phyloP scores from a whole-genome alignment of 148 eudicot species.

The Rheum nobile region DNA sequence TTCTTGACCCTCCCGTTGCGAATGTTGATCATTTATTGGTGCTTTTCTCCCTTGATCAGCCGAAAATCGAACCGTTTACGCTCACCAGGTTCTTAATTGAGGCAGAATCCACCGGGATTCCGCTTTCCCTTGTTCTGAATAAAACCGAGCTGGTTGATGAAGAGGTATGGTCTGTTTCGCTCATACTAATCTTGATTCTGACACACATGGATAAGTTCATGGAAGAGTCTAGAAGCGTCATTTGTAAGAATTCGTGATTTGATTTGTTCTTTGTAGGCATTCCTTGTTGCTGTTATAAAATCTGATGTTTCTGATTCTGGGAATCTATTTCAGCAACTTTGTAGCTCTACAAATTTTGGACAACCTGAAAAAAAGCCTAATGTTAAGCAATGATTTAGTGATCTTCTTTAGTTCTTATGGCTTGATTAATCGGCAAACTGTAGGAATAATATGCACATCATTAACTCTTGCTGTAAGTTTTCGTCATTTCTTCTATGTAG shows the following conservation, averaged over 20 bases:
- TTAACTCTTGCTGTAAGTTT: background rate
- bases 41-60: conserved; percentile 71
- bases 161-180: conserved; percentile 32
- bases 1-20: conserved; percentile 83
- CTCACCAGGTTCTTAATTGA: conserved; percentile 85
- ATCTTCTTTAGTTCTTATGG: background rate
- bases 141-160: conserved; percentile 72
- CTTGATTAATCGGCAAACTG: background rate
- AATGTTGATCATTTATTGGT: conserved; percentile 83
- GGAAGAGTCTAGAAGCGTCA: no score
- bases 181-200: background rate
- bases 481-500: background rate
- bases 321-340: no score
- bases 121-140: conserved; percentile 65
- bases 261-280: background rate
- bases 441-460: background rate
- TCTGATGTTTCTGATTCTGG: no score
- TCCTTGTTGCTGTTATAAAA: background rate
- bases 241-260: background rate
- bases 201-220: no score
- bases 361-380: no score
- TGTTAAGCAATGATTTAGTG: no score
- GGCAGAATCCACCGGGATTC: conserved; percentile 75
- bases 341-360: no score
- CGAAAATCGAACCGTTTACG: conserved; percentile 51